Percentiles rank a stretch among this genome's conserved stretches.
phyloP scores from a whole-genome alignment of 2,329 filamentous ascomycete genomes.

The Cladophialophora chaetospira region DNA sequence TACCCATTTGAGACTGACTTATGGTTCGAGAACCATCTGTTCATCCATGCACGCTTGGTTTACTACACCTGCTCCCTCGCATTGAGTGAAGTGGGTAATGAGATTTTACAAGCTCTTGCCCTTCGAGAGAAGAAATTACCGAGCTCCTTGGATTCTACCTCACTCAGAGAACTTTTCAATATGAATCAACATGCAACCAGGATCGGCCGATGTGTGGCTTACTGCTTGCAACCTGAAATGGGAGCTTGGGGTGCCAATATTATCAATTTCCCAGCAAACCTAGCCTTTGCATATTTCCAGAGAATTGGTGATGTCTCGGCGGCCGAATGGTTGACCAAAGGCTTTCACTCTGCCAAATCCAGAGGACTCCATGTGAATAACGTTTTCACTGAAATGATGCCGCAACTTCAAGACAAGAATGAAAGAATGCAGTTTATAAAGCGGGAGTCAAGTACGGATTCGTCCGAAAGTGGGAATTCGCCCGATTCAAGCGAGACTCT shows the following conservation, averaged over 20 bases:
- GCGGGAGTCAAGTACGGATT: constrained; percentile 19
- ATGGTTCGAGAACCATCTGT: constrained; percentile 30
- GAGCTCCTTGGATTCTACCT: constrained; percentile 2
- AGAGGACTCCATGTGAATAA: constrained; percentile 25
- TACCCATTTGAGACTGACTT: constrained; percentile 30
- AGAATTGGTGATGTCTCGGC: constrained; percentile 14
- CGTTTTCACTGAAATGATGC: constrained; percentile 10
- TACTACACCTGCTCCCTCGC: constrained; percentile 28
- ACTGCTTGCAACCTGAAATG: constrained; percentile 31
- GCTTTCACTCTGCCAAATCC: constrained; percentile 19
- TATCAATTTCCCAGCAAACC: constrained; percentile 28
- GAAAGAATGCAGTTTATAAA: constrained; percentile 6
- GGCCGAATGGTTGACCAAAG: constrained; percentile 22
- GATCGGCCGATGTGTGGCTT: constrained; percentile 26
- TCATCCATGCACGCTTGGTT: constrained; percentile 28
- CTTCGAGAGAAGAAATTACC: constrained; percentile 13
- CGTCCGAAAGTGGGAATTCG: constrained; percentile 5
- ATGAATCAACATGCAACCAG: constrained; percentile 21
- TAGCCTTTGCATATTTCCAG: constrained; percentile 25
- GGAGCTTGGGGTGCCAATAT: constrained; percentile 29
- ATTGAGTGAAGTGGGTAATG: constrained; percentile 20
- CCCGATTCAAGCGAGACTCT: constrained; percentile 2
- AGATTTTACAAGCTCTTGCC: constrained; percentile 19
- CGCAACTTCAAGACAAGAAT: constrained; percentile 5
- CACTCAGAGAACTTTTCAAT: constrained; percentile 12